Base-by-base conservation (phyloP, 2,329 filamentous ascomycete genomes). In the Microsporum audouinii region DNA sequence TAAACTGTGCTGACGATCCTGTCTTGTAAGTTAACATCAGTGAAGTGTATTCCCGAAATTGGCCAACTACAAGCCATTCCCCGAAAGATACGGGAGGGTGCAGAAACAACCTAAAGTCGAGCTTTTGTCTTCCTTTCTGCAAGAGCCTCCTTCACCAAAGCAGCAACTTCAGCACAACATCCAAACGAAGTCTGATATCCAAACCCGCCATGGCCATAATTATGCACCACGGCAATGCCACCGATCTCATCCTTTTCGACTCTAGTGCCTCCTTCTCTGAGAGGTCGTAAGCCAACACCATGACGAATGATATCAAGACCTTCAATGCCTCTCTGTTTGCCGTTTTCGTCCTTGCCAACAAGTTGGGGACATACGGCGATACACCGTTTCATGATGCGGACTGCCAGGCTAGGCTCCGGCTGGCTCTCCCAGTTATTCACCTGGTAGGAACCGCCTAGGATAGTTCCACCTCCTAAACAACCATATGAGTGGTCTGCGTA, bases 361-460 rank as follows among this genome's bases (percentile, higher is more conserved):
- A 76, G 68, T n/a, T 69, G 64, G 0, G 75, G 74, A 39, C 70
- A 71, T 10, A 73, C 63, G 2, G 66, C 68, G 34, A 76, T 67
- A 29, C 72, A 73, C 23, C 91, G 82, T 74, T 86, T 85, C 88
- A 96, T 94, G 71, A 96, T 95, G 10, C 91, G 81, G 60, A 82
- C 75, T 0, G 91, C 89, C n/a, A 90, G 79, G 69, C 88, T 89
- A 0, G 87, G 86, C 68, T 96, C 91, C 0, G 87, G 85, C 65
- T 86, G 81, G 41, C 84, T 82, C 66, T 94, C 88, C 89, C 89
- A 95, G 68, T 85, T 87, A 33, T 85, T 81, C 67, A 87, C 83
- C 71, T 91, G 86, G 68, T 95, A 88, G 55, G 86, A 92, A 1
- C 91, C 91, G n/a, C 91, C 91, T 1, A 96, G 77, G 47, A 96